Percentiles rank a stretch among this genome's conserved stretches.
Evolutionary conservation across 78 protist genomes (phyloP).

Genomic region (Tieghemostelium lacteum): DNA sequence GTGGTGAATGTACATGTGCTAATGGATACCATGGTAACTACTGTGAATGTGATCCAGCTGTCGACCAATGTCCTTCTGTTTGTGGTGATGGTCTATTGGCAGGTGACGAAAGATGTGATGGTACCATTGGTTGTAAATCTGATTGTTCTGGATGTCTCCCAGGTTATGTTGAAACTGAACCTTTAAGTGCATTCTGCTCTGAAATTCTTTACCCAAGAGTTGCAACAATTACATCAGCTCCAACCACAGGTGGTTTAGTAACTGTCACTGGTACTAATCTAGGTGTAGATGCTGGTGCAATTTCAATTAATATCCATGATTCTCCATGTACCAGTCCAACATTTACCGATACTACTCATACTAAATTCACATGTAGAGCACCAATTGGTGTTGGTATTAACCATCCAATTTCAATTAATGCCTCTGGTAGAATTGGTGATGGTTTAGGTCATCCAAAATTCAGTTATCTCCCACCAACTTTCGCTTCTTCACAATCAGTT

Average conservation of each 20-base stretch:
- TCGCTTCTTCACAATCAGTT: background rate
- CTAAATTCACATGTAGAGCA: background rate
- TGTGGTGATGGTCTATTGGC: slow-evolving; percentile 9
- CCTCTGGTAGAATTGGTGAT: background rate
- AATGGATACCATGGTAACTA: background rate
- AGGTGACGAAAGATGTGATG: slow-evolving; percentile 20
- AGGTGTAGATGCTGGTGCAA: background rate
- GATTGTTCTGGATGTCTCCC: background rate
- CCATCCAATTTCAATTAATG: no score
- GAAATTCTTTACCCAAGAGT: background rate
- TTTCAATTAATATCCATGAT: background rate
- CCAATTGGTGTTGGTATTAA: slow-evolving; percentile 16
- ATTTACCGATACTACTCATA: background rate
- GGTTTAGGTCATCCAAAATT: no score
- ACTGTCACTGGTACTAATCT: slow-evolving; percentile 12
- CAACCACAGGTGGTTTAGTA: slow-evolving; percentile 18
- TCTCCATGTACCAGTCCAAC: no score
- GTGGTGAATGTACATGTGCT: slow-evolving; percentile 19
- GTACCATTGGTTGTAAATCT: background rate
- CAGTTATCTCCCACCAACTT: background rate
- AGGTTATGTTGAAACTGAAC: slow-evolving; percentile 13
- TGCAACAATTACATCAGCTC: background rate
- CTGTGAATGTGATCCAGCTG: slow-evolving; percentile 2
- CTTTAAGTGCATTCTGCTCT: background rate
- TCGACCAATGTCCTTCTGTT: background rate